Evolutionary conservation across 2,329 filamentous ascomycete genomes (phyloP).

Genomic region (Epichloe elymi): DNA sequence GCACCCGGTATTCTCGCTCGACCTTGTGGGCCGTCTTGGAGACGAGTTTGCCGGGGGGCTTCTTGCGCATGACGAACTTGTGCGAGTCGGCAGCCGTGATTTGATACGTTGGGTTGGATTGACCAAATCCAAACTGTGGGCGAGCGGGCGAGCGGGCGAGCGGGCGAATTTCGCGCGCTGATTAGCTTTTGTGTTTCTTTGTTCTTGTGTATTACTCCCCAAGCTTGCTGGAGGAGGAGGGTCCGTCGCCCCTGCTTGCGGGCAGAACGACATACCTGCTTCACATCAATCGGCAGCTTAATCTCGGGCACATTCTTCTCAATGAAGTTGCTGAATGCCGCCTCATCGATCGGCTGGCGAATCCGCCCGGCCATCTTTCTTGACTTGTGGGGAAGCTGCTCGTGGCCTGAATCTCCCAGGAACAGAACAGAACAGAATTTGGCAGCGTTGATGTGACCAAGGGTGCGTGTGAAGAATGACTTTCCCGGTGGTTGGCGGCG

Average conservation of each 20-base stretch:
- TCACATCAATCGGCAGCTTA: constrained; percentile 68
- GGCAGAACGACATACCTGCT: constrained; percentile 51
- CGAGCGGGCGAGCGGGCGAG: too few species aligned
- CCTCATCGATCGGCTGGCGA: constrained; percentile 78
- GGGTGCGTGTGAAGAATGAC: too few species aligned
- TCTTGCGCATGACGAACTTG: constrained; percentile 89
- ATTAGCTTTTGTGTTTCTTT: too few species aligned
- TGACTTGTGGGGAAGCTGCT: constrained; percentile 1
- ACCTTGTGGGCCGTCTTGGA: constrained; percentile 93
- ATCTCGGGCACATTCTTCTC: constrained; percentile 68
- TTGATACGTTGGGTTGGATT: constrained; percentile 95
- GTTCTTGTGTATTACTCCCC: too few species aligned
- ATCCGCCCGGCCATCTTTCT: constrained; percentile 69
- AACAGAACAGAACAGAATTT: not conserved
- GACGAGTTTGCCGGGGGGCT: constrained; percentile 86
- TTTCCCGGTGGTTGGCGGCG: too few species aligned
- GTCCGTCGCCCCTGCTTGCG: too few species aligned
- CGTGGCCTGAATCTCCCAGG: not conserved
- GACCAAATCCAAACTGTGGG: constrained; percentile 80
- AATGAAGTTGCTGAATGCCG: constrained; percentile 69
- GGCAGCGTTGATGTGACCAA: too few species aligned
- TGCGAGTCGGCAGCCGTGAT: constrained; percentile 57
- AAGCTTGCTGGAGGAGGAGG: too few species aligned
- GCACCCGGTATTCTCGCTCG: constrained; percentile 86
- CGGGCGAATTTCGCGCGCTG: too few species aligned